Evolutionary conservation across 1,139 yeast genomes (phyloP), one percentile per base, ranked within the genome.

Genomic region (Pichia sp.): DNA sequence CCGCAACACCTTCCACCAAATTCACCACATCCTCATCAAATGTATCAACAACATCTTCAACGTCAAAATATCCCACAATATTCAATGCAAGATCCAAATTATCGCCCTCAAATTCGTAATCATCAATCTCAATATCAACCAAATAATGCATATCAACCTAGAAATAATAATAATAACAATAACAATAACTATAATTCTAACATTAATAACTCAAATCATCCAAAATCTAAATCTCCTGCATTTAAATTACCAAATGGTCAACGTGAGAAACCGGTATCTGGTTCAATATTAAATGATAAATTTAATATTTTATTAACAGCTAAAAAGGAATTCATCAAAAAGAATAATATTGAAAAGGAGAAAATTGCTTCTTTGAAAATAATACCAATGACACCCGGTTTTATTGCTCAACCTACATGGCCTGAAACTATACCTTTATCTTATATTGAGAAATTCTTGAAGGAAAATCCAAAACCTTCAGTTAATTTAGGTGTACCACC

Each of bases 381-480:
- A 6, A 52, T 72, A 43, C 55, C 62, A 20, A 61, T 77, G 46
- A 91, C 80, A 51, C 75, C 70, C 51, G 79, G 94, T 1, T 85
- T 73, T 59, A 69, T 71, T 36, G 81, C 93, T 0, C 81, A 86
- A 4, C 95, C 95, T 40, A 81, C 91, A 0, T 85, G 95, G 95
- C 68, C 69, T 23, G 66, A 71, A 19, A 77, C 81, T 4, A 62
- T 71, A 21, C 82, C 77, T 37, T 76, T 70, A 41, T 66, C 78
- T 2, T 72, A 75, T 57, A 69, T 66, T 43, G 60, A 62, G 20
- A 57, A 72, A 40, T 74, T 74, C 61, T 69, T 77, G 5, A 39
- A 39, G 31, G 50, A 47, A 28, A 55, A 53, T 6, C 21, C 32
- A 9, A 12, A 11, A 18, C 32, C 12, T 3, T 21, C 32, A 6